Evolutionary conservation across 129 eudicot species (phyloP).

Genomic region (Lonicera japonica): DNA sequence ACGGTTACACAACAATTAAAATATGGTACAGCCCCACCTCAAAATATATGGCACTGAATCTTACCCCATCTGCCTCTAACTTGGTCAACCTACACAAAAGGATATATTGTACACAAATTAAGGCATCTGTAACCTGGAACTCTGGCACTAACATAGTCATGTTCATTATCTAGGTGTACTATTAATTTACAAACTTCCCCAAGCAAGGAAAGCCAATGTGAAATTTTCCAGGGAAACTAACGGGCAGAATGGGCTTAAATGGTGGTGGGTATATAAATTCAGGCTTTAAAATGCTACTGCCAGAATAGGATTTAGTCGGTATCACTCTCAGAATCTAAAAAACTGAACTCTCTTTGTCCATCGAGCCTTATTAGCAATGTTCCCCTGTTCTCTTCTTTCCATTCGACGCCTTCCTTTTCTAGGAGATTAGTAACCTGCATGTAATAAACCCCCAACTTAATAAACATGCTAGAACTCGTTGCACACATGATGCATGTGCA

Average conservation of each 20-base stretch:
- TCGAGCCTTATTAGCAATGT: constrained; percentile 70
- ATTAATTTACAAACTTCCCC: constrained; percentile 22
- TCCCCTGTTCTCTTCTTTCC: constrained; percentile 91
- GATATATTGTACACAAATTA: constrained; percentile 5
- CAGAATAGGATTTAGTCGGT: constrained; percentile 34
- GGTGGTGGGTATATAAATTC: not conserved
- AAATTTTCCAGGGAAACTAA: not conserved
- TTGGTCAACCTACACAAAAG: constrained; percentile 6
- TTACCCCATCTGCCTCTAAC: not conserved
- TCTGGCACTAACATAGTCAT: not conserved
- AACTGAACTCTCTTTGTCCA: constrained; percentile 73
- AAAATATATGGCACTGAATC: too few relatives aligned
- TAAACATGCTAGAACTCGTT: not conserved
- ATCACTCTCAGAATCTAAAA: constrained; percentile 78
- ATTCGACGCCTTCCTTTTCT: constrained; percentile 56
- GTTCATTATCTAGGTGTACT: not conserved
- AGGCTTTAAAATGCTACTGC: too few relatives aligned
- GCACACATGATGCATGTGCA: not conserved
- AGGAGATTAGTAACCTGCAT: constrained; percentile 67
- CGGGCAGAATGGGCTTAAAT: not conserved
- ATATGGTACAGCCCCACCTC: too few relatives aligned
- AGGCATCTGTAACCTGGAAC: constrained; percentile 6
- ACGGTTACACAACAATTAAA: too few relatives aligned
- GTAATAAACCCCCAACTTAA: constrained; percentile 13
- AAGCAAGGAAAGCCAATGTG: not conserved